These are phyloP conservation scores for Aspergillus pseudoviridinutans DNA, from an alignment of 2,329 filamentous ascomycete species.

Conservation along the genomic window DNA sequence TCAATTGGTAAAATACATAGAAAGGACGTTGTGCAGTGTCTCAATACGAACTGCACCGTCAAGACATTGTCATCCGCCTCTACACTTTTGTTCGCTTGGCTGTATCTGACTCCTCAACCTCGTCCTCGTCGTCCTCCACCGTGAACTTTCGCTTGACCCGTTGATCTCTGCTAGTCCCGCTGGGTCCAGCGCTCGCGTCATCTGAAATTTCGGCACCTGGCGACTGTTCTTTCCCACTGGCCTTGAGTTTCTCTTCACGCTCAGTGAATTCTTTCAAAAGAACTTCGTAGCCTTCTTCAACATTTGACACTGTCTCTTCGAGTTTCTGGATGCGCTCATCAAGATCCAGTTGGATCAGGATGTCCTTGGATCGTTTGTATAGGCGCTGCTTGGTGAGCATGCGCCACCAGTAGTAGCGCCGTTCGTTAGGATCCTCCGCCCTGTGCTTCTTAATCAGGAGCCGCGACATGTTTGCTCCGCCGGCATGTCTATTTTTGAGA, in stretches of 20 bases:
- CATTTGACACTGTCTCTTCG: constrained; percentile 54
- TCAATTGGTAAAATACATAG: neutral
- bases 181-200: constrained; percentile 18
- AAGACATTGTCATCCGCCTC: neutral
- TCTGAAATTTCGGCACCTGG: constrained; percentile 26
- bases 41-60: neutral
- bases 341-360: constrained; percentile 55
- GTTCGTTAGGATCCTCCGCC: constrained; percentile 52
- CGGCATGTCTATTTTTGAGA: constrained; percentile 42
- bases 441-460: constrained; percentile 45
- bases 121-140: constrained; percentile 28
- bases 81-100: constrained; percentile 34
- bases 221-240: constrained; percentile 20
- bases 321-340: constrained; percentile 57
- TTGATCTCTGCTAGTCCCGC: constrained; percentile 12
- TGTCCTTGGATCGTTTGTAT: constrained; percentile 57
- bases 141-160: constrained; percentile 31
- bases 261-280: constrained; percentile 44
- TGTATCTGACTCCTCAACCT: constrained; percentile 15
- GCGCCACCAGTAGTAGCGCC: constrained; percentile 63
- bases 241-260: constrained; percentile 27
- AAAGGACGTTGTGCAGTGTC: neutral
- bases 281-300: constrained; percentile 57
- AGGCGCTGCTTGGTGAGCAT: constrained; percentile 60
- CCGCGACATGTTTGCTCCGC: constrained; percentile 50